Percentiles rank a stretch among this genome's conserved stretches.
These are phyloP conservation scores for Scedosporium aurantiacum DNA, from an alignment of 2,329 filamentous ascomycete genomes.

Conservation along the genomic window DNA sequence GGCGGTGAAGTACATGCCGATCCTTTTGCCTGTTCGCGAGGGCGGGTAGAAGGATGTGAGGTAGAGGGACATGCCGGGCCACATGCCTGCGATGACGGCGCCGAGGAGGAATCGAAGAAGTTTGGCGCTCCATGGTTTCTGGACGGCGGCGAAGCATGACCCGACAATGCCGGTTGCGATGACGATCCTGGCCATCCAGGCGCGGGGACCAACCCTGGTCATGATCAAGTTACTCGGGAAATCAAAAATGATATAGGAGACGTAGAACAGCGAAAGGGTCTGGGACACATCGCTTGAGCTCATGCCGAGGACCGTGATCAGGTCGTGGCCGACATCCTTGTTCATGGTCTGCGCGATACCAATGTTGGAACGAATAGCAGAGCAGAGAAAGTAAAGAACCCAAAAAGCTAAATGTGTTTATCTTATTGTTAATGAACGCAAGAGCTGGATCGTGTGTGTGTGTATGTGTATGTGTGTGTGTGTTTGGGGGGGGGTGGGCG, in stretches of 20 bases:
- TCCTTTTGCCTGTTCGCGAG: constrained; percentile 73
- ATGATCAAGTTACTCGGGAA: constrained; percentile 81
- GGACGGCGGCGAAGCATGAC: constrained; percentile 70
- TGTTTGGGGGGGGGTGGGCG: too few species aligned
- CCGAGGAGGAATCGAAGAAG: constrained; percentile 77
- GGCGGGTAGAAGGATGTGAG: constrained; percentile 87
- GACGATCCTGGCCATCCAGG: constrained; percentile 90
- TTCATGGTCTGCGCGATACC: constrained; percentile 96
- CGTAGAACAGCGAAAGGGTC: constrained; percentile 79
- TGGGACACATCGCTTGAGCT: constrained; percentile 70
- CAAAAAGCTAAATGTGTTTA: constrained; percentile 57
- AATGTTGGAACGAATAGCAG: constrained; percentile 83
- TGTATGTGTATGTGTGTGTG: too few species aligned
- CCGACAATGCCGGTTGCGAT: constrained; percentile 79
- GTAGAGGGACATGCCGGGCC: constrained; percentile 92
- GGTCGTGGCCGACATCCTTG: constrained; percentile 54
- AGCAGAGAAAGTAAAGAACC: constrained; percentile 84
- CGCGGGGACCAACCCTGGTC: constrained; percentile 70
- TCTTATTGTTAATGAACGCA: not conserved
- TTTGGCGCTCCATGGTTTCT: constrained; percentile 74
- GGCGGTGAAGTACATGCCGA: constrained; percentile 82
- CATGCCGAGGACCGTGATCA: constrained; percentile 59
- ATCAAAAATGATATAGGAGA: constrained; percentile 84
- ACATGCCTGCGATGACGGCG: constrained; percentile 84
- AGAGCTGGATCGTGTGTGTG: not conserved